Evolutionary conservation across 2,329 filamentous ascomycete species (phyloP).

Genomic region (Aphanocladium album): DNA sequence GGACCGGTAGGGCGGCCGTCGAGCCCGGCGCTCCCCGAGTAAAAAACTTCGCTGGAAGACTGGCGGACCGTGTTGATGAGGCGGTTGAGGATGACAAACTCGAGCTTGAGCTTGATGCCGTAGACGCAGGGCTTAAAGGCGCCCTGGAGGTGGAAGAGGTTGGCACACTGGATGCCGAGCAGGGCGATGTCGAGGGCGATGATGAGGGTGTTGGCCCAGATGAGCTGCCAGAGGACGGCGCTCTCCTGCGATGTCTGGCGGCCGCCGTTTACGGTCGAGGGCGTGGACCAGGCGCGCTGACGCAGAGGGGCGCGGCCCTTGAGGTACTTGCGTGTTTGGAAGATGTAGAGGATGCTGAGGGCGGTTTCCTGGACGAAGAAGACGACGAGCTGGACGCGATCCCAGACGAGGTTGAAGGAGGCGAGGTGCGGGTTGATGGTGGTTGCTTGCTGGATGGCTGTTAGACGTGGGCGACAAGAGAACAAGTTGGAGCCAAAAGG

Average conservation of each 20-base stretch:
- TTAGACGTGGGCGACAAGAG: neutral
- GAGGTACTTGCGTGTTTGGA: constrained; percentile 17
- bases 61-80: constrained; percentile 26
- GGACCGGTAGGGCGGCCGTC: neutral
- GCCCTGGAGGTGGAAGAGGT: constrained; percentile 32
- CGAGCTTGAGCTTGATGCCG: constrained; percentile 35
- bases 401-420: constrained; percentile 34
- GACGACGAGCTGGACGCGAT: constrained; percentile 48
- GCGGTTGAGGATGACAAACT: constrained; percentile 36
- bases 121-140: constrained; percentile 34
- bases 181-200: constrained; percentile 41
- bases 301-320: constrained; percentile 12
- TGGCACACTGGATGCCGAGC: constrained; percentile 31
- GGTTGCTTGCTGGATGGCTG: constrained; percentile 24
- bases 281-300: constrained; percentile 33
- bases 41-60: constrained; percentile 4
- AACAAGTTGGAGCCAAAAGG: constrained; percentile 16
- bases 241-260: constrained; percentile 18
- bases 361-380: constrained; percentile 50
- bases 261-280: constrained; percentile 36
- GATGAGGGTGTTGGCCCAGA: constrained; percentile 42
- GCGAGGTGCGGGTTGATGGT: constrained; percentile 20
- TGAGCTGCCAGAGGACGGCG: constrained; percentile 31
- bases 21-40: neutral
- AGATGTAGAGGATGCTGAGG: constrained; percentile 47